Percentiles rank a stretch among this genome's conserved stretches.
Evolutionary conservation across 164 flowering plant genomes (phyloP).

Genomic region (Vitis amurensis): DNA sequence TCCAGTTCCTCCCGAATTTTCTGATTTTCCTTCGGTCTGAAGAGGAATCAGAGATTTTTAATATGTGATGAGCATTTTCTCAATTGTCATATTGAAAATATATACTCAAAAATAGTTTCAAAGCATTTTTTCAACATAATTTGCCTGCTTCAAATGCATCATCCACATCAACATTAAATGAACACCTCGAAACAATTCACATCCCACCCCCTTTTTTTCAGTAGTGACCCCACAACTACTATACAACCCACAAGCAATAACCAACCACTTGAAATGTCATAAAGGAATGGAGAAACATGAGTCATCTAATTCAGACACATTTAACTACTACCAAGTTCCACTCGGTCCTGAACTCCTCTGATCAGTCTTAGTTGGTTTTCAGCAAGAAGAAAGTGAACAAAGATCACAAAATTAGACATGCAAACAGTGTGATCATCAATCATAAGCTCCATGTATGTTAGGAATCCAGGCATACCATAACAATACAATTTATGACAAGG

Average conservation of each 20-base stretch:
- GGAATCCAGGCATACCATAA: not conserved
- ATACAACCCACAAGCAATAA: too few relatives aligned
- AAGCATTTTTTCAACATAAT: not conserved
- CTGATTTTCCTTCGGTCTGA: constrained; percentile 84
- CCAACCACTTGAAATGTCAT: too few relatives aligned
- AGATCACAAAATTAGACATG: not conserved
- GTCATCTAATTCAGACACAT: too few relatives aligned
- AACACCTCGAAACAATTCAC: too few relatives aligned
- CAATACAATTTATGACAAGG: not conserved
- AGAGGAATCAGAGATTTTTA: constrained; percentile 8
- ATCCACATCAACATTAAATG: not conserved
- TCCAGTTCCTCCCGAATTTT: constrained; percentile 60
- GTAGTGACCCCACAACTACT: too few relatives aligned
- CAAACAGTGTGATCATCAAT: not conserved
- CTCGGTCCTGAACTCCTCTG: not conserved
- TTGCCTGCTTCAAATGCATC: not conserved
- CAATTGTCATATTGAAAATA: not conserved
- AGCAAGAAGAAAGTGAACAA: not conserved
- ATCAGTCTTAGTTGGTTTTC: not conserved
- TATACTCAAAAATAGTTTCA: not conserved
- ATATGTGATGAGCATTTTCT: not conserved
- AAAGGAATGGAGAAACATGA: too few relatives aligned
- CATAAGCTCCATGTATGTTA: not conserved
- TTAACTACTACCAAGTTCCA: not conserved
- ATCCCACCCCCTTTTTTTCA: too few relatives aligned